These are phyloP conservation scores for Bombardia bombarda DNA, from an alignment of 495 filamentous ascomycete species.

Conservation along the genomic window DNA sequence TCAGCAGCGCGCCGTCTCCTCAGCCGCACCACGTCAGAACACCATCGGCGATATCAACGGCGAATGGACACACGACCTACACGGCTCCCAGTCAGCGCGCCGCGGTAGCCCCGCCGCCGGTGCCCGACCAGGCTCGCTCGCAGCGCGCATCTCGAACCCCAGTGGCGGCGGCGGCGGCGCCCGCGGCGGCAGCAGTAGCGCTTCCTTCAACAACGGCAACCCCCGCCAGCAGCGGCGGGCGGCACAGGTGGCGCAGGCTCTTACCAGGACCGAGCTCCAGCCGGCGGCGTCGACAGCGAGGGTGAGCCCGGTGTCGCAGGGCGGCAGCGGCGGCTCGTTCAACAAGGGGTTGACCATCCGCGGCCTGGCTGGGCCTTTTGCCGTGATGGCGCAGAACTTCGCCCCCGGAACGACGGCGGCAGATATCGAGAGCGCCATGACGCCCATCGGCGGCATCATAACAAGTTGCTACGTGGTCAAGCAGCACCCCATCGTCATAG, in stretches of 20 bases:
- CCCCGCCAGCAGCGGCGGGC: conserved; percentile 20
- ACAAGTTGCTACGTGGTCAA: conserved; percentile 63
- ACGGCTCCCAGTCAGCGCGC: conserved; percentile 8
- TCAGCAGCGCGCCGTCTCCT: conserved; percentile 13
- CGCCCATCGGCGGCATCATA: conserved; percentile 61
- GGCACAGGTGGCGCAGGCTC: conserved; percentile 23
- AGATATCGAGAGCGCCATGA: conserved; percentile 84
- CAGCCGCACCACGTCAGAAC: conserved; percentile 6
- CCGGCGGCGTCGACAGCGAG: background rate
- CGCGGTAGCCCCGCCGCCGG: conserved; percentile 24
- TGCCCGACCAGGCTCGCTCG: conserved; percentile 30
- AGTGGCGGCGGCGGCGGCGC: conserved; percentile 21
- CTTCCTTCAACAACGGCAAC: too few species aligned
- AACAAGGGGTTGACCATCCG: conserved; percentile 61
- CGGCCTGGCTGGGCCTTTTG: conserved; percentile 71
- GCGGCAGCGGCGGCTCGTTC: background rate
- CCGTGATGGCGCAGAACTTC: conserved; percentile 84
- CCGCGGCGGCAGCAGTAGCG: too few species aligned
- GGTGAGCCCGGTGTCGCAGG: background rate
- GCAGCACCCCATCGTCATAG: conserved; percentile 68
- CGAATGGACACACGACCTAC: conserved; percentile 54
- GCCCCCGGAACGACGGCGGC: conserved; percentile 87
- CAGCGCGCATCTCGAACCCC: conserved; percentile 34
- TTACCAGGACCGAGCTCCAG: conserved; percentile 23
- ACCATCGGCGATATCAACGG: conserved; percentile 40